Base-by-base conservation (phyloP, 2,329 filamentous ascomycete species). In the Alternaria hordeiaustralica region DNA sequence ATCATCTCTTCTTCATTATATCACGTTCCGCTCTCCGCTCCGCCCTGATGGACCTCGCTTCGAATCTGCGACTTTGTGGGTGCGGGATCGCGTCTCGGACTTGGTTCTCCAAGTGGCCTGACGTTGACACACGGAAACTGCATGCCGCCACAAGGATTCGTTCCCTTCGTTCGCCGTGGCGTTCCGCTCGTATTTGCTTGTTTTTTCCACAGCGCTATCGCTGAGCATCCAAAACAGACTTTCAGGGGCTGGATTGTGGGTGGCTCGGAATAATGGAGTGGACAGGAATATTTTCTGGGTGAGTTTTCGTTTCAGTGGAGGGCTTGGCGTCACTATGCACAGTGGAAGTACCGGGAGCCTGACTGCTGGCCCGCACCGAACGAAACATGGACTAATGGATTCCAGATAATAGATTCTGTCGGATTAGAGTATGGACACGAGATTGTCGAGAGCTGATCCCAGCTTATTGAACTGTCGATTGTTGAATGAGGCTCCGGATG, bases 181-280 rank as follows among this genome's bases (percentile, higher is more conserved):
- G 62, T 61, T 68, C 62, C 70, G 69, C 71, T 63, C 69, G 71
- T 71, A 70, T 72, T 72, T 69, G 71, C 58, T 70, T 71, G 68
- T 69, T 63, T 46, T 21, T 47, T 69, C 68, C 59, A 43, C 66
- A 51, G 54, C 56, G 49, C 30, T 23, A 45, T 53, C 50, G 36
- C 26, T 41, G 41, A 20, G 36, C 28, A 46, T 56, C 56, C 44
- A 49, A 41, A 36, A 46, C 13, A 33, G 57, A 54, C 26, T 55
- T 12, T 26, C 41, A 59, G 20, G 18, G n/a, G 18, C 15, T 55
- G 28, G 33, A 41, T 51, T 43, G 51, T 23, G 25, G 30, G 23
- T 12, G 41, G 21, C 15, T 45, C 21, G 15, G 18, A 58, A 43
- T 15, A 41, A 5, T 36, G 47, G 20, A 50, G 20, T 47, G 45